phyloP scores from a whole-genome alignment of 2,329 filamentous ascomycete genomes.

The Ascochyta pisi region DNA sequence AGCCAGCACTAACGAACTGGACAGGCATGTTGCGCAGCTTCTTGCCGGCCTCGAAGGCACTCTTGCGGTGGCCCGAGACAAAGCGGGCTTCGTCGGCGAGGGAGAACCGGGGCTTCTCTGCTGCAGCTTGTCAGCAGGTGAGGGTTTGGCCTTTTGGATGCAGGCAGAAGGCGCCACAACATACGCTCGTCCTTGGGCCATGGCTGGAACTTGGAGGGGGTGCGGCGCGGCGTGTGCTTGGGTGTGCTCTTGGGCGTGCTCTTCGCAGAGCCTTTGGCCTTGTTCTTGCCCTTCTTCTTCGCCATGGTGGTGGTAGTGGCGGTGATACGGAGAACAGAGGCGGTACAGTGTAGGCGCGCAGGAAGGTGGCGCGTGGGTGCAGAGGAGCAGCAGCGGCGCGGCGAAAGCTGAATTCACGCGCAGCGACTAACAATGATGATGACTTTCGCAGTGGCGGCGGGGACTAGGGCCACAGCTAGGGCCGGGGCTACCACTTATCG shows the following conservation, averaged over 20 bases:
- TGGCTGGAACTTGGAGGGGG: constrained; percentile 19
- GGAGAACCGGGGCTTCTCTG: constrained; percentile 46
- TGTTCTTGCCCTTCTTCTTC: constrained; percentile 40
- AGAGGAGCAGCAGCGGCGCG: not conserved
- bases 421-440: constrained; percentile 10
- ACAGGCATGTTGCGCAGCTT: constrained; percentile 64
- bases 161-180: constrained; percentile 15
- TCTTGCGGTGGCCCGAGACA: constrained; percentile 58
- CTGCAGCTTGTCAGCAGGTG: constrained; percentile 29
- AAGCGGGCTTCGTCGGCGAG: constrained; percentile 66
- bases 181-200: constrained; percentile 27
- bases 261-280: constrained; percentile 33
- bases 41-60: constrained; percentile 55
- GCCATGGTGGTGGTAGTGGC: constrained; percentile 24
- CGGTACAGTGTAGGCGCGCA: constrained; percentile 1
- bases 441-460: constrained; percentile 18
- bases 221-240: constrained; percentile 21
- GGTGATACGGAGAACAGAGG: not conserved
- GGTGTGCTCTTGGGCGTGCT: constrained; percentile 19
- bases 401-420: constrained; percentile 3
- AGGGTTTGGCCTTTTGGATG: not conserved
- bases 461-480: not conserved
- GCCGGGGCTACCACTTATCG: not conserved
- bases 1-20: constrained; percentile 67
- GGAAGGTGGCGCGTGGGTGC: constrained; percentile 3